phyloP scores from a whole-genome alignment of 192 early-diverging fungal species.

The Funneliformis geosporum region DNA sequence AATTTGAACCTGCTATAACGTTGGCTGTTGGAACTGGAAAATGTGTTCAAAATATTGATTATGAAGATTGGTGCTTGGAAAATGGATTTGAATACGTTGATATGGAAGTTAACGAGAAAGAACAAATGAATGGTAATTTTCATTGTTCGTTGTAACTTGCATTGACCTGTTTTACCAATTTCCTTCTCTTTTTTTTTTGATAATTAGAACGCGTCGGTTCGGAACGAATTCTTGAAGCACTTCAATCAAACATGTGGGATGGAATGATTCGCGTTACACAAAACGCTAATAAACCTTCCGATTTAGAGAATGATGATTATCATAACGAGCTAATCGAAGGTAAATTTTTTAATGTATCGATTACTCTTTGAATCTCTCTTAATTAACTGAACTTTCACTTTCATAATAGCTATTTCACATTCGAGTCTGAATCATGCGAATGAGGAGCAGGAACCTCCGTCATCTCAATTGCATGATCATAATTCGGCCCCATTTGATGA shows the following conservation, averaged over 20 bases:
- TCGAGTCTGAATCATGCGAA: not conserved
- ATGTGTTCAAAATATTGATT: constrained; percentile 15
- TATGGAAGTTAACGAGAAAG: constrained; percentile 42
- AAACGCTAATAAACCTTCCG: not conserved
- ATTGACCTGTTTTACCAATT: not conserved
- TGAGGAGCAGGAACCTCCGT: not conserved
- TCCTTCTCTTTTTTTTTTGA: not conserved
- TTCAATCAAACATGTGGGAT: constrained; percentile 71
- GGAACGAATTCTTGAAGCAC: constrained; percentile 59
- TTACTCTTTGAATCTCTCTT: too few relatives aligned
- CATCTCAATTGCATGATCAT: not conserved
- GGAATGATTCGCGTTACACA: constrained; percentile 44
- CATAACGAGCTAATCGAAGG: constrained; percentile 5
- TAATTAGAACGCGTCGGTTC: constrained; percentile 51
- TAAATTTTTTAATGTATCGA: not conserved
- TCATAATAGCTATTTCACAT: not conserved
- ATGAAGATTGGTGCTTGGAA: constrained; percentile 62
- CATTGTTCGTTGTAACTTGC: not conserved
- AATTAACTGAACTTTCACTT: too few relatives aligned
- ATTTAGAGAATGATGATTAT: not conserved
- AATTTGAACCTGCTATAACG: constrained; percentile 53
- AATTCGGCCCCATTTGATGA: not conserved
- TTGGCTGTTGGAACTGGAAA: constrained; percentile 52
- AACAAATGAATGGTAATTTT: not conserved
- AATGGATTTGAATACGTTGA: constrained; percentile 68